These are phyloP conservation scores for Rhizomucor miehei DNA, from an alignment of 371 early-diverging fungal species.

Conservation along the genomic window DNA sequence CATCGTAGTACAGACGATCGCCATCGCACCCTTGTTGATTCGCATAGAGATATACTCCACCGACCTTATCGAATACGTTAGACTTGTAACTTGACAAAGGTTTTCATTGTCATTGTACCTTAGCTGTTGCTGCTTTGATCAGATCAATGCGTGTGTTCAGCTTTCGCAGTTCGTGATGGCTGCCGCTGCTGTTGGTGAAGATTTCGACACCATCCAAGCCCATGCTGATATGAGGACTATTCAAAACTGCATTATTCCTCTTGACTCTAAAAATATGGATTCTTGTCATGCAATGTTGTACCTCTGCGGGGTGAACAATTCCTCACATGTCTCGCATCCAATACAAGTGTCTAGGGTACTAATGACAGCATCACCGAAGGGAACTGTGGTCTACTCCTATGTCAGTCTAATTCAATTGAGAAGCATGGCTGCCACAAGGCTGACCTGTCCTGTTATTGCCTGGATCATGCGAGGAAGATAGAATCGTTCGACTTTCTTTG, in stretches of 20 bases:
- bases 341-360: slow-evolving; percentile 79
- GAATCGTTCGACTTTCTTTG: slow-evolving; percentile 65
- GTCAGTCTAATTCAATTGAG: neutral
- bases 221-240: slow-evolving; percentile 90
- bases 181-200: slow-evolving; percentile 90
- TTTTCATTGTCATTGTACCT: slow-evolving; percentile 41
- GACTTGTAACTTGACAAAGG: neutral
- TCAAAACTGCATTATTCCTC: slow-evolving; percentile 2
- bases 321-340: slow-evolving; percentile 97
- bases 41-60: slow-evolving; percentile 94
- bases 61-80: slow-evolving; percentile 41
- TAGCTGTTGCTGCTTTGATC: slow-evolving; percentile 86
- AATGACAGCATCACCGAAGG: slow-evolving; percentile 88
- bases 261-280: neutral
- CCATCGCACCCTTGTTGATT: slow-evolving; percentile 99
- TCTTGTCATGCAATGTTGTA: slow-evolving; percentile 13
- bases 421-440: neutral
- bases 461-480: slow-evolving; percentile 81
- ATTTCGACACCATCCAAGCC: slow-evolving; percentile 95
- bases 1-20: slow-evolving; percentile 98
- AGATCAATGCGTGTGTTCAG: slow-evolving; percentile 82
- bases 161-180: slow-evolving; percentile 92
- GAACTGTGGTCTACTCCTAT: slow-evolving; percentile 44
- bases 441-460: slow-evolving; percentile 72
- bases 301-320: slow-evolving; percentile 91